phyloP scores from a whole-genome alignment of 768 basidiomycete species.

The Polyporus arcularius region DNA sequence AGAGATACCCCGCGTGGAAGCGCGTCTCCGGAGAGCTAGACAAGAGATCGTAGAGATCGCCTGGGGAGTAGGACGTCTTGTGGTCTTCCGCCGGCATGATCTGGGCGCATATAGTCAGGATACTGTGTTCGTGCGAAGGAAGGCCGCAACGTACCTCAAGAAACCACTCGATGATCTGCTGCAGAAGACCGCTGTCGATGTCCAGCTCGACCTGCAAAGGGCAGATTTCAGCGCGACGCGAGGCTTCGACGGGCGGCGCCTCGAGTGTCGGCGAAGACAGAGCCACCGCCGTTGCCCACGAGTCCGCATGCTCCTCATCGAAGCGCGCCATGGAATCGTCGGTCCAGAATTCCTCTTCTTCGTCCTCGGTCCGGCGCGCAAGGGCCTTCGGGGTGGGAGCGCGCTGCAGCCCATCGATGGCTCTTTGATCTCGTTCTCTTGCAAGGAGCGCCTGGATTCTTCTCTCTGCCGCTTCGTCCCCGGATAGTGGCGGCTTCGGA shows the following conservation, averaged over 20 bases:
- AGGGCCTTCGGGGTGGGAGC: not conserved
- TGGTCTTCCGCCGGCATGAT: conserved; percentile 17
- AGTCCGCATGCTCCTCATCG: not conserved
- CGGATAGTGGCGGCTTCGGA: conserved; percentile 33
- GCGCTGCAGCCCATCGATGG: conserved; percentile 36
- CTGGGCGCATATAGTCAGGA: conserved; percentile 11
- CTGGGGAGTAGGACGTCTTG: conserved; percentile 14
- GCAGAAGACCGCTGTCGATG: conserved; percentile 37
- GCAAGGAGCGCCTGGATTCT: conserved; percentile 43
- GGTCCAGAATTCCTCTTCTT: conserved; percentile 25
- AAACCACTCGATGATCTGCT: conserved; percentile 45
- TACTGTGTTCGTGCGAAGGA: not conserved
- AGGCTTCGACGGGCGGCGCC: not conserved
- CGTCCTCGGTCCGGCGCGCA: not conserved
- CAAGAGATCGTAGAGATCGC: conserved; percentile 55
- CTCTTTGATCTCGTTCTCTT: conserved; percentile 41
- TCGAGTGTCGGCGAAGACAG: not conserved
- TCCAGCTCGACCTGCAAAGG: conserved; percentile 17
- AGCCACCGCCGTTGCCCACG: not conserved
- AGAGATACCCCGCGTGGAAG: conserved; percentile 65
- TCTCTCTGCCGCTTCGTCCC: conserved; percentile 46
- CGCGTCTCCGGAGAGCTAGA: conserved; percentile 55
- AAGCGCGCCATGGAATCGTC: not conserved
- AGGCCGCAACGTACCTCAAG: conserved; percentile 37
- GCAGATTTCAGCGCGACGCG: not conserved